phyloP scores from a whole-genome alignment of 257 asterid genomes.

The Oldenlandia corymbosa region DNA sequence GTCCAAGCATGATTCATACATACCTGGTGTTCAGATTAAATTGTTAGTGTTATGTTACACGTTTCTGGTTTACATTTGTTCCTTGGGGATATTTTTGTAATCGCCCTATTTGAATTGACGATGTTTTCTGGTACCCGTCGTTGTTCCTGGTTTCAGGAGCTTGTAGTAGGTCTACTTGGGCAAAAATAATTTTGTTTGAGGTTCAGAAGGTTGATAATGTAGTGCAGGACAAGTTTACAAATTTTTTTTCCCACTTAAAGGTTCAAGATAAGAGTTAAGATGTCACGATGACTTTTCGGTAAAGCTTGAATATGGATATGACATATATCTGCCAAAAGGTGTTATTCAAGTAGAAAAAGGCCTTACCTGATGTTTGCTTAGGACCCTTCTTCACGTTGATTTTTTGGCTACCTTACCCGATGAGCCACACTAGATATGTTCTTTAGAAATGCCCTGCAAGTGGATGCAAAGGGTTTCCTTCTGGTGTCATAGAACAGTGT shows the following conservation, averaged over 20 bases:
- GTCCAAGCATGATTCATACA: too few relatives aligned
- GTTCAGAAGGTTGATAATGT: background rate
- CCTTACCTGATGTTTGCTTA: background rate
- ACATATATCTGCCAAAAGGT: background rate
- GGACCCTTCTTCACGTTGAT: too few relatives aligned
- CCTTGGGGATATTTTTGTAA: background rate
- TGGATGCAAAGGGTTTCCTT: background rate
- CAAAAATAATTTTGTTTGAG: background rate
- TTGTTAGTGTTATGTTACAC: background rate
- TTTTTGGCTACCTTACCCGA: too few relatives aligned
- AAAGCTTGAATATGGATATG: background rate
- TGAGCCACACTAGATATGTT: too few relatives aligned
- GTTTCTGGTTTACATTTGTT: constrained; percentile 1
- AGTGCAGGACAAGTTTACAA: background rate
- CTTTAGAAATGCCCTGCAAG: background rate
- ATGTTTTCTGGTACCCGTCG: background rate
- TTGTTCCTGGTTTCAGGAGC: background rate
- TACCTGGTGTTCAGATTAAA: too few relatives aligned
- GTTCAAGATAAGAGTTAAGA: too few relatives aligned
- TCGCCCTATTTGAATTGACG: background rate
- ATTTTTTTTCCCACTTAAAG: background rate
- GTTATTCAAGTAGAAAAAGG: background rate
- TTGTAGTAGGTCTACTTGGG: too few relatives aligned
- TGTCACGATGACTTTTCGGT: too few relatives aligned
- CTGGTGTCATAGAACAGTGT: background rate